Evolutionary conservation across 306 rosid genomes (phyloP).

Genomic region (Canavalia ensiformis): DNA sequence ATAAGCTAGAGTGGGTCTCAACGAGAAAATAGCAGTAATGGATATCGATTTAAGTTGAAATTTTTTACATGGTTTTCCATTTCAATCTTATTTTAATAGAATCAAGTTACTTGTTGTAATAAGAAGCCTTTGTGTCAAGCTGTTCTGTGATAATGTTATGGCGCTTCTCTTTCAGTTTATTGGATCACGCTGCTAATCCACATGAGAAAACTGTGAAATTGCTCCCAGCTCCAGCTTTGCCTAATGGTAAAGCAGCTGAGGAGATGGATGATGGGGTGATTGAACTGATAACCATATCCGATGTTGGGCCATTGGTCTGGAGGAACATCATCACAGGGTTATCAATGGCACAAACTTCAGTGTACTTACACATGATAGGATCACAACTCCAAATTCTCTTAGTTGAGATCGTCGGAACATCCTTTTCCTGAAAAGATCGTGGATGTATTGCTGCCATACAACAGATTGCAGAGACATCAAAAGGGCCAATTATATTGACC

Average conservation of each 20-base stretch:
- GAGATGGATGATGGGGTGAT: conserved; percentile 51
- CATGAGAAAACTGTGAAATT: conserved; percentile 51
- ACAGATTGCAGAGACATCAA: conserved; percentile 78
- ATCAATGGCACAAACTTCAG: conserved; percentile 44
- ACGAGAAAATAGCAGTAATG: too few species aligned
- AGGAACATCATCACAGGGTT: conserved; percentile 49
- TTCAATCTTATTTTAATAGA: conserved; percentile 34
- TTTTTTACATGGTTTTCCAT: conserved; percentile 20
- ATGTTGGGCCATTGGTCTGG: too few species aligned
- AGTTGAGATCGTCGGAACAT: conserved; percentile 83
- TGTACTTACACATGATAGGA: conserved; percentile 43
- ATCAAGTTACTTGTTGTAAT: conserved; percentile 12
- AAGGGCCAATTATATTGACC: conserved; percentile 91
- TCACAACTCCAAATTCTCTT: conserved; percentile 73
- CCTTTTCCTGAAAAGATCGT: conserved; percentile 81
- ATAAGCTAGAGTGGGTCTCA: conserved; percentile 5
- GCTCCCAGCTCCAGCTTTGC: conserved; percentile 48
- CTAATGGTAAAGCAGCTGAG: conserved; percentile 48
- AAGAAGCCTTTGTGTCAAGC: conserved; percentile 44
- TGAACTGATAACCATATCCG: conserved; percentile 60
- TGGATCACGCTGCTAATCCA: conserved; percentile 50
- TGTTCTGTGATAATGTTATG: conserved; percentile 23
- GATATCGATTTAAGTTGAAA: too few species aligned
- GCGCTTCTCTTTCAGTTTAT: conserved; percentile 56
- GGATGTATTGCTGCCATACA: conserved; percentile 84